A percentile compares a stretch with the other conserved stretches of the same genome.
phyloP scores from a whole-genome alignment of 305 asterid species.

The Lippia alba region DNA sequence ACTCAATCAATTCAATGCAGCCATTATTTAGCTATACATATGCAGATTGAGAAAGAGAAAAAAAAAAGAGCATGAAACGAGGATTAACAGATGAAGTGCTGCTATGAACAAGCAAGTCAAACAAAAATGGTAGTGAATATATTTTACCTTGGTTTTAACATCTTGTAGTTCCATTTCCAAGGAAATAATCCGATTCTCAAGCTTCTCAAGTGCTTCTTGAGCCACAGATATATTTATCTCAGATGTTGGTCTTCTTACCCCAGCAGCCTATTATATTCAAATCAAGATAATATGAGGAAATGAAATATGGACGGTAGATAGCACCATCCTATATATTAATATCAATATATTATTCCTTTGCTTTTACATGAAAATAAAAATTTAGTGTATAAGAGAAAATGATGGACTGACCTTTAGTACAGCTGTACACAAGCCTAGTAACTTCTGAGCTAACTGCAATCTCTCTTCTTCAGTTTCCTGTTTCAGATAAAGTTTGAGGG shows the following conservation, averaged over 20 bases:
- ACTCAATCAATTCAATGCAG: too few relatives aligned
- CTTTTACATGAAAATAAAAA: slow-evolving; percentile 8
- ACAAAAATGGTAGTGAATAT: slow-evolving; percentile 3
- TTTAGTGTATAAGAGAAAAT: slow-evolving; percentile 18
- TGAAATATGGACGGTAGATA: not conserved
- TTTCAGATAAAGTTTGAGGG: slow-evolving; percentile 29
- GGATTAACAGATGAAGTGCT: too few relatives aligned
- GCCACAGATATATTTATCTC: slow-evolving; percentile 68
- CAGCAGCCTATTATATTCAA: slow-evolving; percentile 73
- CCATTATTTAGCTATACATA: too few relatives aligned
- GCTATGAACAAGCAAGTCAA: not conserved
- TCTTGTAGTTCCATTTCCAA: slow-evolving; percentile 83
- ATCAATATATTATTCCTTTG: not conserved
- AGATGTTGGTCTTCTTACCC: slow-evolving; percentile 63
- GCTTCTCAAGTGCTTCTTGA: slow-evolving; percentile 85
- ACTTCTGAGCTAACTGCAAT: slow-evolving; percentile 85
- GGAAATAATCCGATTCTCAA: slow-evolving; percentile 54
- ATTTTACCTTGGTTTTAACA: slow-evolving; percentile 74
- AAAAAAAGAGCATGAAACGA: not conserved
- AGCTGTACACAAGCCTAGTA: slow-evolving; percentile 77
- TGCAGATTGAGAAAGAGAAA: not conserved
- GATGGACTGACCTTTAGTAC: slow-evolving; percentile 69
- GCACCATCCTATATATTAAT: too few relatives aligned
- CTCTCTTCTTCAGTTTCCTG: slow-evolving; percentile 94
- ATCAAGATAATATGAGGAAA: slow-evolving; percentile 3